Percentiles rank a stretch among this genome's conserved stretches.
Conservation (phyloP, 768 basidiomycete genomes). For the Fomitopsis pulvina region DNA sequence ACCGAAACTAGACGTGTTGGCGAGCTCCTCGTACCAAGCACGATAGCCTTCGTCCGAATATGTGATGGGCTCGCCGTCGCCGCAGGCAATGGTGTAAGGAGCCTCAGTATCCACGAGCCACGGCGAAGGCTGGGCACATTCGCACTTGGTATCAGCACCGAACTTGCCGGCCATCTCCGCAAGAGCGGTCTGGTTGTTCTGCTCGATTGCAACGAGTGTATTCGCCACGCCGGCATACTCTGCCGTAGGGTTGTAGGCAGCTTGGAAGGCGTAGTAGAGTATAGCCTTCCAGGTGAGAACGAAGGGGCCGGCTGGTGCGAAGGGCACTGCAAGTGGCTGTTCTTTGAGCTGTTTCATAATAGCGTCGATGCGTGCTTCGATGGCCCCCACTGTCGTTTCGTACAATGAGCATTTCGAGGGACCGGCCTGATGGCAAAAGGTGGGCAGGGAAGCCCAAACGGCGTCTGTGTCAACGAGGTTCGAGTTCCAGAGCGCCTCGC, state of each 20-base stretch:
- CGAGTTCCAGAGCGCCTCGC: constrained; percentile 13
- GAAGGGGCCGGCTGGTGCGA: constrained; percentile 8
- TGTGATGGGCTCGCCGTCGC: constrained; percentile 10
- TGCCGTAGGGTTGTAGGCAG: constrained; percentile 7
- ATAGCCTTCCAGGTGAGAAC: constrained; percentile 10
- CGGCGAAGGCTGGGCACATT: constrained; percentile 1
- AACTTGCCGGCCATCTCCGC: constrained; percentile 5
- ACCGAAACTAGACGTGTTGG: not conserved
- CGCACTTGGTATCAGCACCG: constrained; percentile 9
- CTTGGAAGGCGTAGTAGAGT: constrained; percentile 5
- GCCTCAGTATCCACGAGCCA: constrained; percentile 8
- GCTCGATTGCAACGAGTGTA: constrained; percentile 9
- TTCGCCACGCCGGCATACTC: constrained; percentile 7
- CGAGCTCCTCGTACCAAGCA: constrained; percentile 3
- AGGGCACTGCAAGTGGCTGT: constrained; percentile 7
- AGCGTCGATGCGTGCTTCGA: constrained; percentile 13
- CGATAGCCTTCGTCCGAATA: constrained; percentile 4
- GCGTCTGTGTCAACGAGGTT: constrained; percentile 21
- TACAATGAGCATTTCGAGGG: constrained; percentile 19
- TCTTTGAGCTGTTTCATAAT: constrained; percentile 5
- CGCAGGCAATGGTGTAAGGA: constrained; percentile 10
- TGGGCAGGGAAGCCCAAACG: constrained; percentile 11
- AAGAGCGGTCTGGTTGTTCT: constrained; percentile 9
- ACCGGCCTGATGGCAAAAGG: constrained; percentile 19
- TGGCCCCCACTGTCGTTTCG: constrained; percentile 13